These are phyloP conservation scores for Tuctoria greenei DNA, from an alignment of 176 grass and related monocot genomes.

Conservation along the genomic window DNA sequence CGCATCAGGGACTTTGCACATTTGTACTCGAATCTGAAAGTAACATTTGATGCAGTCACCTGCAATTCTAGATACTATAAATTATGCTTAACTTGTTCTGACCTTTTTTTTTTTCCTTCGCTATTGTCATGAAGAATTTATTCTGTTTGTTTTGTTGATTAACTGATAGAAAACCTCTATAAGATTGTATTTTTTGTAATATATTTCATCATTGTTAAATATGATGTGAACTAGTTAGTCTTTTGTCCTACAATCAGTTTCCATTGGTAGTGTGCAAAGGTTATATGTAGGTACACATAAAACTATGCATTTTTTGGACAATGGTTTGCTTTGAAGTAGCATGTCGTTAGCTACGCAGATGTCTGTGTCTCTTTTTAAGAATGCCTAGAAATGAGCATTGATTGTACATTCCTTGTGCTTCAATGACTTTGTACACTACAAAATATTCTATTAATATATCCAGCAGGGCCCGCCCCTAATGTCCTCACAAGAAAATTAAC, in stretches of 20 bases:
- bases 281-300: slow-evolving; percentile 19
- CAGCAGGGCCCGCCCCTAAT: not conserved
- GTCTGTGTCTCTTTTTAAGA: not conserved
- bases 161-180: not conserved
- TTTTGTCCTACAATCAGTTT: slow-evolving; percentile 13
- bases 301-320: too few species aligned
- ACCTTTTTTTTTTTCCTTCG: slow-evolving; percentile 14
- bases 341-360: slow-evolving; percentile 5
- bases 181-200: not conserved
- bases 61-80: not conserved
- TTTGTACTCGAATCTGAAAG: slow-evolving; percentile 14
- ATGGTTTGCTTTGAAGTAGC: not conserved
- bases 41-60: not conserved
- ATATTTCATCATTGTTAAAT: not conserved
- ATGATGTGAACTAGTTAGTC: not conserved
- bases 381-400: not conserved
- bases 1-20: slow-evolving; percentile 20
- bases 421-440: not conserved
- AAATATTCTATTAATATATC: not conserved
- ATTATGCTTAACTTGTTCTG: not conserved
- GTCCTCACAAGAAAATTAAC: not conserved
- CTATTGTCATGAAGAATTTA: not conserved
- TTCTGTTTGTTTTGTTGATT: not conserved
- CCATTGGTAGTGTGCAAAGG: not conserved
- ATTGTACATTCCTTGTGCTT: not conserved